Percentiles rank a stretch among this genome's conserved stretches.
These are phyloP conservation scores for Kodamaea jinghongensis DNA, from an alignment of 805 yeast genomes.

Conservation along the genomic window DNA sequence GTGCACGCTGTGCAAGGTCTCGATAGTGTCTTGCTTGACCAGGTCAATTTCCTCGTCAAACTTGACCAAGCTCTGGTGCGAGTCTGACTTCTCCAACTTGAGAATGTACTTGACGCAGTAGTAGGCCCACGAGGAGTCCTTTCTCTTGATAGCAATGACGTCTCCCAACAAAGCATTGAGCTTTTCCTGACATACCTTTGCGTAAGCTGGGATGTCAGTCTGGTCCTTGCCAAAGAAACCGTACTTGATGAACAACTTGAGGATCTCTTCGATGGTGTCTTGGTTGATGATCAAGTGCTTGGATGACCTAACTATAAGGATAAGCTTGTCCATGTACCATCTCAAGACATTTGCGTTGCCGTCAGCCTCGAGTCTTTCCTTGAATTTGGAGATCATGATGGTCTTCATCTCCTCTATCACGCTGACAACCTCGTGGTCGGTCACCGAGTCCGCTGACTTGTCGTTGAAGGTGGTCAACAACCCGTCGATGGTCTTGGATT, in stretches of 20 bases:
- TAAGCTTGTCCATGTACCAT: conserved; percentile 61
- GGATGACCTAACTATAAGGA: conserved; percentile 50
- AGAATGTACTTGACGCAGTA: conserved; percentile 42
- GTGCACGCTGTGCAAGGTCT: conserved; percentile 36
- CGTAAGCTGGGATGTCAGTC: conserved; percentile 9
- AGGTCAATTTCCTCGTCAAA: conserved; percentile 59
- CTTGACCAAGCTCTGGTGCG: conserved; percentile 22
- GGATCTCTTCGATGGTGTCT: conserved; percentile 32
- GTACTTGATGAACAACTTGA: conserved; percentile 36
- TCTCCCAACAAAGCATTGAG: conserved; percentile 67
- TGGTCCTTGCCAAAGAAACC: conserved; percentile 37
- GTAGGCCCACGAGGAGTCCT: conserved; percentile 61
- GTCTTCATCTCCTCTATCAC: conserved; percentile 21
- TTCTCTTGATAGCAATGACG: conserved; percentile 43
- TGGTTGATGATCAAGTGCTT: conserved; percentile 25
- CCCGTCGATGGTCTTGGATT: conserved; percentile 59
- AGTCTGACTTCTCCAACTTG: conserved; percentile 22
- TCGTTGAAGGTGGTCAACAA: conserved; percentile 25
- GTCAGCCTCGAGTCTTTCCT: conserved; percentile 20
- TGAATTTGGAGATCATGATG: conserved; percentile 25
- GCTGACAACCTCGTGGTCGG: conserved; percentile 12
- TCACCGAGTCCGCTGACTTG: conserved; percentile 12
- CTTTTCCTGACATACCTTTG: conserved; percentile 51
- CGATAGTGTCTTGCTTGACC: conserved; percentile 49
- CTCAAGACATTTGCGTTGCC: conserved; percentile 38